These are phyloP conservation scores for Casuarina glauca DNA, from an alignment of 306 rosid species.

Conservation along the genomic window DNA sequence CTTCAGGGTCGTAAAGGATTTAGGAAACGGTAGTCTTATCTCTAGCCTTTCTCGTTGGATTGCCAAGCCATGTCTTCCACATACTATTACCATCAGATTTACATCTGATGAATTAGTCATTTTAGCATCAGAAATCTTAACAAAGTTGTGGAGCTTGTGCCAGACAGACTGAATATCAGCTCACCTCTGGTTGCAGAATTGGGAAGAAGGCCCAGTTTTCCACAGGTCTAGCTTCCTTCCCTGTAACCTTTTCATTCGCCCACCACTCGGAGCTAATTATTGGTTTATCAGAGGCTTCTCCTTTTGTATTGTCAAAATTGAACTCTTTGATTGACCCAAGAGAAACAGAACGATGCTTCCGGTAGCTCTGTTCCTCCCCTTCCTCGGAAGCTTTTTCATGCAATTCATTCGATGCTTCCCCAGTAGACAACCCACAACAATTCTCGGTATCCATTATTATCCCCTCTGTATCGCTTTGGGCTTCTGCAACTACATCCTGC, in stretches of 20 bases:
- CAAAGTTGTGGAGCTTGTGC: constrained; percentile 38
- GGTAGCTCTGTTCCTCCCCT: constrained; percentile 54
- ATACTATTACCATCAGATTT: constrained; percentile 39
- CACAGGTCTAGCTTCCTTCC: constrained; percentile 59
- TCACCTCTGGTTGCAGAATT: constrained; percentile 67
- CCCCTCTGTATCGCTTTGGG: constrained; percentile 40
- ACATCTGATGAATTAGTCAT: constrained; percentile 42
- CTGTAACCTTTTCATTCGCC: constrained; percentile 57
- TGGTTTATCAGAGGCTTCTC: constrained; percentile 49
- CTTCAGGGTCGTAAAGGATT: constrained; percentile 34
- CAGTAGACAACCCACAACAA: constrained; percentile 33
- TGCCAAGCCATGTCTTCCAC: constrained; percentile 33
- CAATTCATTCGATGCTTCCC: constrained; percentile 40
- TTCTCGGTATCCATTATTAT: constrained; percentile 32
- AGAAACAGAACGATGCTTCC: constrained; percentile 61
- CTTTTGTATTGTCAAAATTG: constrained; percentile 77
- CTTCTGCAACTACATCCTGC: constrained; percentile 46
- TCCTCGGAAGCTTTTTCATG: constrained; percentile 40
- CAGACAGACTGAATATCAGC: constrained; percentile 37
- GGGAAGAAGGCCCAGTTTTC: constrained; percentile 83
- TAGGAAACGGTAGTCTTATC: constrained; percentile 32
- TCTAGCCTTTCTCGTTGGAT: constrained; percentile 35
- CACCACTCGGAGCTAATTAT: constrained; percentile 75
- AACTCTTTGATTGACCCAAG: constrained; percentile 78
- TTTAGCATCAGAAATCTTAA: constrained; percentile 30